phyloP scores from a whole-genome alignment of 78 protist species.

The Acrasis kona region DNA sequence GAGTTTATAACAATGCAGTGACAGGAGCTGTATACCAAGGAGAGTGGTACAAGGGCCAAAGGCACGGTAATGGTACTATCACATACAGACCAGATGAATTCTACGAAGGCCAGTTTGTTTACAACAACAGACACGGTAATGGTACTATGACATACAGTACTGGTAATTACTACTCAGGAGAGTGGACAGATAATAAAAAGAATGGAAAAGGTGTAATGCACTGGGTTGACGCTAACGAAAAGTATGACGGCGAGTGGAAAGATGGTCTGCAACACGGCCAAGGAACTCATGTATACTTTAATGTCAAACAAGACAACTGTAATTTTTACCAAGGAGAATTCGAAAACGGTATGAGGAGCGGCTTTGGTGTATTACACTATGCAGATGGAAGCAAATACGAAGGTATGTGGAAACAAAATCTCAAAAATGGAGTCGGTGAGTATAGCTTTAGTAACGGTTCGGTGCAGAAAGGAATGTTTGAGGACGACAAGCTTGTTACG shows the following conservation, averaged over 20 bases:
- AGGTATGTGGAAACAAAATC: conserved; percentile 10
- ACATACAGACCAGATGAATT: background rate
- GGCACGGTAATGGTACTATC: conserved; percentile 14
- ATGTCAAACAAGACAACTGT: background rate
- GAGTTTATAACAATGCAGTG: background rate
- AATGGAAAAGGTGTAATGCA: background rate
- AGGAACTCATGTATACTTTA: background rate
- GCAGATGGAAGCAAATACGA: conserved; percentile 33
- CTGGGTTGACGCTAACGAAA: background rate
- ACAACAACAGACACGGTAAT: background rate
- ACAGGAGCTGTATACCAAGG: background rate
- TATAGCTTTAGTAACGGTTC: too few species aligned
- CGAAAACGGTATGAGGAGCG: conserved; percentile 2
- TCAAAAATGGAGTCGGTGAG: conserved; percentile 39
- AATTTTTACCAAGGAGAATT: conserved; percentile 21
- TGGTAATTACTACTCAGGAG: background rate
- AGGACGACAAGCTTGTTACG: too few species aligned
- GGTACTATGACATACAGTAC: background rate
- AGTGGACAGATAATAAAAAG: conserved; percentile 1
- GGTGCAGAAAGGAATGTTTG: too few species aligned
- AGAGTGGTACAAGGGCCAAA: background rate
- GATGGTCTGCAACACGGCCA: conserved; percentile 12
- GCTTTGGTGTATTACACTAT: background rate
- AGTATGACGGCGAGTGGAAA: conserved; percentile 24
- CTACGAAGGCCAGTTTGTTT: background rate